Conservation (phyloP, 306 rosid species). For the Prunus mongolica region DNA sequence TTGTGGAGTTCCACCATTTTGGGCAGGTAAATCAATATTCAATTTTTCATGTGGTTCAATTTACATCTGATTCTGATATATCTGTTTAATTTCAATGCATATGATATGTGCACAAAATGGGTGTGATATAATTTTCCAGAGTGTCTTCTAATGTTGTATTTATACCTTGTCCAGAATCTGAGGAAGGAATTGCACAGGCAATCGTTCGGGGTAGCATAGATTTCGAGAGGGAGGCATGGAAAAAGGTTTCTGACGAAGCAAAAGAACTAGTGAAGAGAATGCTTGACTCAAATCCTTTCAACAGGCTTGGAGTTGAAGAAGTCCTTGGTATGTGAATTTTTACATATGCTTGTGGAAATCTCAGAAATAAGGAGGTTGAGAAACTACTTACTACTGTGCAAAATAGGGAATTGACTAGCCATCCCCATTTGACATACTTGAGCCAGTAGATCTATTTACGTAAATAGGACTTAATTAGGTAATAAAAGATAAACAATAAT, state of each 20-base stretch:
- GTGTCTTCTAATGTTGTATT: conserved; percentile 25
- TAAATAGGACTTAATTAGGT: no score
- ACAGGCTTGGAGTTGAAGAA: conserved; percentile 66
- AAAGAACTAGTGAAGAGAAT: conserved; percentile 60
- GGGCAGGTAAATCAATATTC: conserved; percentile 66
- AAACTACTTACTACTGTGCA: no score
- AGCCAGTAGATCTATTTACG: no score
- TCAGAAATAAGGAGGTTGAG: no score
- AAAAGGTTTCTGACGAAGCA: conserved; percentile 83
- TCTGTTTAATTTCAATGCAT: background rate
- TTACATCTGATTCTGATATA: no score
- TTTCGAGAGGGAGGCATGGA: conserved; percentile 88
- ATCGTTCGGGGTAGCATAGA: conserved; percentile 59
- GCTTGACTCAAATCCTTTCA: conserved; percentile 87
- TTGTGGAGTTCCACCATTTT: conserved; percentile 97
- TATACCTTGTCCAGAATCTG: conserved; percentile 54
- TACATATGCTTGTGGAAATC: background rate
- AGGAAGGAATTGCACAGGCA: conserved; percentile 93
- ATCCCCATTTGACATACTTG: no score
- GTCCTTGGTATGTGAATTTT: conserved; percentile 70
- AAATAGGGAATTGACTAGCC: no score
- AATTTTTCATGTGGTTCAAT: background rate
- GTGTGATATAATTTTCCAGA: background rate
- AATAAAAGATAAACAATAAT: no score
- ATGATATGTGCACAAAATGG: no score